These are phyloP conservation scores for Magnusiomyces tetraspermus DNA, from an alignment of 1,139 yeast genomes.

Conservation along the genomic window DNA sequence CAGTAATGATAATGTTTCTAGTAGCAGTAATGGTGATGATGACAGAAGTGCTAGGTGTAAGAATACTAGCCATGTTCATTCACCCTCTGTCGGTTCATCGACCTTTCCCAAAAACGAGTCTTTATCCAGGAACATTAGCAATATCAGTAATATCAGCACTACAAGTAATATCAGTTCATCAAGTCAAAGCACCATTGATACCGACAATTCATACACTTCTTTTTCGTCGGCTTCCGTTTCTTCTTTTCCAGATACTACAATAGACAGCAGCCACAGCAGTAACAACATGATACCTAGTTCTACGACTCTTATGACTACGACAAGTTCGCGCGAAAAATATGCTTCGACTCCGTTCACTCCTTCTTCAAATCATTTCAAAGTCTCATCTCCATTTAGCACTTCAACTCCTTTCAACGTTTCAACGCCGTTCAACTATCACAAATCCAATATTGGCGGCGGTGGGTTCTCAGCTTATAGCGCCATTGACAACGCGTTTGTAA, in stretches of 20 bases:
- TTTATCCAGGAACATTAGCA: background rate
- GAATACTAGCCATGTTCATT: too few relatives aligned
- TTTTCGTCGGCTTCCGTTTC: too few relatives aligned
- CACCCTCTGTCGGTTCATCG: background rate
- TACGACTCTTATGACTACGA: too few relatives aligned
- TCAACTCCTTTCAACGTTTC: background rate
- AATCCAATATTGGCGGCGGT: background rate
- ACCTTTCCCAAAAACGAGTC: background rate
- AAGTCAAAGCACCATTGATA: background rate
- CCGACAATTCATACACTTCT: too few relatives aligned
- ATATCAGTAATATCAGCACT: background rate
- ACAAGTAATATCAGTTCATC: background rate
- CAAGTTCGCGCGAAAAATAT: too few relatives aligned
- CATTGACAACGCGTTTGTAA: background rate
- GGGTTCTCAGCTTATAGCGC: background rate
- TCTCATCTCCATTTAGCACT: background rate
- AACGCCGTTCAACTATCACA: too few relatives aligned
- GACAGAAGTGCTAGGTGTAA: too few relatives aligned
- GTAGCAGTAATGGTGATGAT: too few relatives aligned
- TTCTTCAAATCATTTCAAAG: background rate
- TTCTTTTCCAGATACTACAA: too few relatives aligned
- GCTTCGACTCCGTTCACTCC: too few relatives aligned
- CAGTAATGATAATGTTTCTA: background rate
- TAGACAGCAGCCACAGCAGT: too few relatives aligned
- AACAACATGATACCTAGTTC: too few relatives aligned